Evolutionary conservation across 2,329 filamentous ascomycete species (phyloP), one percentile per base, ranked within the genome.

Genomic region (Diaporthe sp.): DNA sequence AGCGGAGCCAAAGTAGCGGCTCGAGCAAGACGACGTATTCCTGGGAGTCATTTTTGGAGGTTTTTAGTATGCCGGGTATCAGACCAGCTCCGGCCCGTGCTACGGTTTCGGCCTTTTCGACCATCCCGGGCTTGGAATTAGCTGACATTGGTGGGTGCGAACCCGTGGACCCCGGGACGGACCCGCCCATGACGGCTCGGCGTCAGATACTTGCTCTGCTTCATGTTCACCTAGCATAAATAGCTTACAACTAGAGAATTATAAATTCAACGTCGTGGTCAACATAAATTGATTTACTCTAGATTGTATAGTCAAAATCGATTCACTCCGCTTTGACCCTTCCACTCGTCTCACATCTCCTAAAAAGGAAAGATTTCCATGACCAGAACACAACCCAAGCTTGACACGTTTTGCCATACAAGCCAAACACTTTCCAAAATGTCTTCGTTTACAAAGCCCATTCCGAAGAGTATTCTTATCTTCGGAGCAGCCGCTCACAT

Each of bases 251-350:
- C 37, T 1, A 31, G 12, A n/a, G 9, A 34, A 17, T n/a, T 65
- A 49, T 65, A 65, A 65, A 65, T 22, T 22, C 61, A 9, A n/a
- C 34, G n/a, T 3, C 5, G 9, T 0, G 34, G 2, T 20, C 25
- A 22, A 10, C 17, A 3, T 2, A 2, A 12, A 44, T 22, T 8
- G 1, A 3, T 1, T 20, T 2, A 13, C 0, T 3, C 3, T 15
- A 25, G 4, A 13, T 7, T 31, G 17, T 5, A 13, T 1, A 13
- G 9, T 31, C 39, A n/a, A 4, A 12, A 4, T 25, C 42, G 8
- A 8, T 12, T 42, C n/a, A 28, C 5, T 12, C 15, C 12, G 28
- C 55, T 22, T 22, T 34, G 12, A 7, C 8, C 15, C 0, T 53
- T 15, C 49, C 9, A 25, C n/a, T 34, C 3, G 7, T 57, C 53